Conservation (phyloP, 2,329 filamentous ascomycete genomes). For the Epichloe gansuensis region DNA sequence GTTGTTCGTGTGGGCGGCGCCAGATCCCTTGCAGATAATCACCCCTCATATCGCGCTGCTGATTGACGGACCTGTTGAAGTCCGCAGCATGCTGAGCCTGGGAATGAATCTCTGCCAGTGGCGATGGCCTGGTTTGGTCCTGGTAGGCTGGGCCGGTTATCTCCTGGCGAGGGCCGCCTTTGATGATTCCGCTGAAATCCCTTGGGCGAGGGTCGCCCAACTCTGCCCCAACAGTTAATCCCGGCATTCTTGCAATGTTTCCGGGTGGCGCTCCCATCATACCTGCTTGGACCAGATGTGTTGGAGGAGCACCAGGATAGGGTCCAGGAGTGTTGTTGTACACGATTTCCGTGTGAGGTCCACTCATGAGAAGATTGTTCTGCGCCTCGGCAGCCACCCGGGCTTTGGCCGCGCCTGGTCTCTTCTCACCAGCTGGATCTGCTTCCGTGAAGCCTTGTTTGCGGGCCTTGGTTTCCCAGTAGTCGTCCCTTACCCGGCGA, state of each 20-base stretch:
- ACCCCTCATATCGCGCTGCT: conserved; percentile 65
- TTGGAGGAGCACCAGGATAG: conserved; percentile 54
- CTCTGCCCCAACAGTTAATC: conserved; percentile 72
- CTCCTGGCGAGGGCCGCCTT: conserved; percentile 76
- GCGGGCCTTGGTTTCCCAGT: conserved; percentile 93
- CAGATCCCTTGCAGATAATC: conserved; percentile 75
- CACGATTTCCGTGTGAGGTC: conserved; percentile 74
- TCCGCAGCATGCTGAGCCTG: conserved; percentile 84
- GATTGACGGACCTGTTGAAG: conserved; percentile 74
- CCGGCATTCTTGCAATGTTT: conserved; percentile 61
- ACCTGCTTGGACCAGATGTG: conserved; percentile 59
- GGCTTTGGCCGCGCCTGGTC: conserved; percentile 81
- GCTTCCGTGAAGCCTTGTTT: conserved; percentile 98
- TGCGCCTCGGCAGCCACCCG: conserved; percentile 68
- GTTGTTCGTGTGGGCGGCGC: conserved; percentile 71
- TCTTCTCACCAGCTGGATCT: conserved; percentile 89
- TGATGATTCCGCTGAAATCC: conserved; percentile 69
- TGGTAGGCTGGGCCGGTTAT: conserved; percentile 79
- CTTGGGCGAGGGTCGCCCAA: conserved; percentile 65
- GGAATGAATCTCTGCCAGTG: conserved; percentile 66
- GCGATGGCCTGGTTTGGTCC: conserved; percentile 68
- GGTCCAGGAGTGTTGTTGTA: conserved; percentile 64
- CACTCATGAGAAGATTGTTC: conserved; percentile 47
- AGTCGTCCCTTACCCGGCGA: conserved; percentile 86
- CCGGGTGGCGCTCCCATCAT: conserved; percentile 54